A percentile compares a stretch with the other conserved stretches of the same genome.
Conservation (phyloP, 148 eudicot species). For the Euryodendron excelsum region DNA sequence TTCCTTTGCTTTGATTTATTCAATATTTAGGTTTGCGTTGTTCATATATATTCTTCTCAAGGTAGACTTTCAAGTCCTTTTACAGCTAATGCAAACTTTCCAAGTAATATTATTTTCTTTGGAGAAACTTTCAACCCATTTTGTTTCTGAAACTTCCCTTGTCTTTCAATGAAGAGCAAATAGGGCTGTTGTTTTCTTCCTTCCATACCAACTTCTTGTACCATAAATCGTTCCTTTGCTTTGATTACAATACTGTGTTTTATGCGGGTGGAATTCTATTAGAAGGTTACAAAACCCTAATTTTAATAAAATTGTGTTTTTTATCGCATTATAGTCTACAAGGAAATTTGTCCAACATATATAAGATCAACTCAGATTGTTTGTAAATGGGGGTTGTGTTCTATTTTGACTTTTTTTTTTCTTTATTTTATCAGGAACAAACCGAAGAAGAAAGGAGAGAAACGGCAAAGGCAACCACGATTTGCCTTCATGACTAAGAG, state of each 20-base stretch:
- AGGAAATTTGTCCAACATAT: not conserved
- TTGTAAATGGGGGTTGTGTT: not conserved
- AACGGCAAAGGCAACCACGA: slow-evolving; percentile 27
- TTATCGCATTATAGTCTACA: too few species aligned
- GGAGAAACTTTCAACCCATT: not conserved
- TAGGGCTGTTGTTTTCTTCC: not conserved
- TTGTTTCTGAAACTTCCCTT: too few species aligned
- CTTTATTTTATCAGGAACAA: slow-evolving; percentile 23
- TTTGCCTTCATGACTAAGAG: slow-evolving; percentile 42
- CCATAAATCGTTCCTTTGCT: not conserved
- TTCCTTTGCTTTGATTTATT: not conserved
- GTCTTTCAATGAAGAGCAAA: not conserved
- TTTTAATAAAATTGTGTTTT: not conserved
- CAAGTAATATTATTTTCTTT: not conserved
- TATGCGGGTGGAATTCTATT: not conserved
- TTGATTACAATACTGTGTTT: not conserved
- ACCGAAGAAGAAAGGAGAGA: slow-evolving; percentile 27
- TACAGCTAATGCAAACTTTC: not conserved
- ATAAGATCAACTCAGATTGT: not conserved
- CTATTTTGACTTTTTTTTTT: too few species aligned
- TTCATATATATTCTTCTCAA: not conserved
- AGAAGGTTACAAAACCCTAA: not conserved
- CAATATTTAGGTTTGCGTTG: not conserved
- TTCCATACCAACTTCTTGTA: not conserved
- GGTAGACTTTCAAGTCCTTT: not conserved